Percentiles rank a stretch among this genome's conserved stretches.
phyloP scores from a whole-genome alignment of 768 basidiomycete genomes.

The Lactarius indigo region DNA sequence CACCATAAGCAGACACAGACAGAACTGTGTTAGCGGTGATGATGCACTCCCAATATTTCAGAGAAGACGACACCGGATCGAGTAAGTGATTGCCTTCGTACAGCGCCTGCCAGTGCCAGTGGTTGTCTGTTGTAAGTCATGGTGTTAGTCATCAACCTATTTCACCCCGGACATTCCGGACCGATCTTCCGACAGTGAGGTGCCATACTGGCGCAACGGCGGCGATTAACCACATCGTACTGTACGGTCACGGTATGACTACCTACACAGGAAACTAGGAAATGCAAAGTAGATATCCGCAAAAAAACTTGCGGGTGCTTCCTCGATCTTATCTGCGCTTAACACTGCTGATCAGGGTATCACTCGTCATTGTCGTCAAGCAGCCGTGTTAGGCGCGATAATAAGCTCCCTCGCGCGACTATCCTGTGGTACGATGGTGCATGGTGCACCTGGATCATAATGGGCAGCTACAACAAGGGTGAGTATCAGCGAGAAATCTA shows the following conservation, averaged over 20 bases:
- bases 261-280: too few relatives aligned
- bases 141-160: not conserved
- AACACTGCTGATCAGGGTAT: too few relatives aligned
- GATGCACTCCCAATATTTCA: not conserved
- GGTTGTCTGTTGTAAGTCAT: too few relatives aligned
- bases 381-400: slow-evolving; percentile 8
- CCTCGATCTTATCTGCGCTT: too few relatives aligned
- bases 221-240: too few relatives aligned
- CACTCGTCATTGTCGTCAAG: too few relatives aligned
- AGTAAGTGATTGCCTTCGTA: not conserved
- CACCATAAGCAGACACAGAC: not conserved
- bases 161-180: not conserved
- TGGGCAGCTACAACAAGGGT: not conserved
- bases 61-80: not conserved
- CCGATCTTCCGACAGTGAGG: not conserved
- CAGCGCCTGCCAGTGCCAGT: not conserved
- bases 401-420: slow-evolving; percentile 9
- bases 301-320: too few relatives aligned
- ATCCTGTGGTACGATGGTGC: slow-evolving; percentile 2
- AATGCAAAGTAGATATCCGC: not conserved
- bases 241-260: too few relatives aligned
- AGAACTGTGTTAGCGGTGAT: not conserved
- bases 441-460: not conserved
- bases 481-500: not conserved
- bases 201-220: too few relatives aligned